These are phyloP conservation scores for Penicillium polonicum DNA, from an alignment of 2,329 filamentous ascomycete species.

Conservation along the genomic window DNA sequence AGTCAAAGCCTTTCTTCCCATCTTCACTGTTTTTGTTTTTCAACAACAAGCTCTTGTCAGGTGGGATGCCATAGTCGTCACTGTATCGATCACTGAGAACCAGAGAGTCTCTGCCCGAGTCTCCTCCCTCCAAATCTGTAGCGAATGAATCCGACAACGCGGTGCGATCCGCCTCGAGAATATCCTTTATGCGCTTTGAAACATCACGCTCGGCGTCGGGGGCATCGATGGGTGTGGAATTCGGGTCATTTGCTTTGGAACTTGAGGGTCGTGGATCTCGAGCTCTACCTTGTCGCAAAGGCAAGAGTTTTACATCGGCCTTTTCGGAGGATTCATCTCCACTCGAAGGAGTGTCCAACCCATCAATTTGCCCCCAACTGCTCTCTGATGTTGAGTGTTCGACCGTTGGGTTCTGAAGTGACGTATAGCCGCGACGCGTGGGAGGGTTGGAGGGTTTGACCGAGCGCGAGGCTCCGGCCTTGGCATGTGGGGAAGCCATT, in stretches of 20 bases:
- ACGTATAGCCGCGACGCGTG: slow-evolving; percentile 5
- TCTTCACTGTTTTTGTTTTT: not conserved
- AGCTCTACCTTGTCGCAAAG: not conserved
- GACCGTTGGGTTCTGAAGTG: not conserved
- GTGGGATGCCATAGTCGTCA: slow-evolving; percentile 20
- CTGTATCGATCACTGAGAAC: slow-evolving; percentile 8
- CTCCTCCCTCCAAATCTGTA: slow-evolving; percentile 20
- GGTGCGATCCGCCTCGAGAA: slow-evolving; percentile 14
- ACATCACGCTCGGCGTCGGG: slow-evolving; percentile 15
- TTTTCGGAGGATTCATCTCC: slow-evolving; percentile 13
- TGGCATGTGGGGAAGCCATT: slow-evolving; percentile 6
- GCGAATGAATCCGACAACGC: slow-evolving; percentile 19
- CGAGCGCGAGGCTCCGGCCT: not conserved
- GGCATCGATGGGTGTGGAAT: not conserved
- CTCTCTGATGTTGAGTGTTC: not conserved
- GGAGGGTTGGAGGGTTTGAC: not conserved
- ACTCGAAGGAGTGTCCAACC: slow-evolving; percentile 5
- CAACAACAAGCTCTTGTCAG: slow-evolving; percentile 6
- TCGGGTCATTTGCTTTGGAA: not conserved
- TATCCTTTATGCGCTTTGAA: slow-evolving; percentile 18
- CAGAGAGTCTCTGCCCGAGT: slow-evolving; percentile 10
- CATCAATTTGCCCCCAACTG: not conserved
- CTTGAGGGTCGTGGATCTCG: not conserved
- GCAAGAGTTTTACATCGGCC: slow-evolving; percentile 18
- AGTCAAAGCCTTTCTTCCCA: not conserved